phyloP scores from a whole-genome alignment of 129 eudicot genomes.

The Centella asiatica region DNA sequence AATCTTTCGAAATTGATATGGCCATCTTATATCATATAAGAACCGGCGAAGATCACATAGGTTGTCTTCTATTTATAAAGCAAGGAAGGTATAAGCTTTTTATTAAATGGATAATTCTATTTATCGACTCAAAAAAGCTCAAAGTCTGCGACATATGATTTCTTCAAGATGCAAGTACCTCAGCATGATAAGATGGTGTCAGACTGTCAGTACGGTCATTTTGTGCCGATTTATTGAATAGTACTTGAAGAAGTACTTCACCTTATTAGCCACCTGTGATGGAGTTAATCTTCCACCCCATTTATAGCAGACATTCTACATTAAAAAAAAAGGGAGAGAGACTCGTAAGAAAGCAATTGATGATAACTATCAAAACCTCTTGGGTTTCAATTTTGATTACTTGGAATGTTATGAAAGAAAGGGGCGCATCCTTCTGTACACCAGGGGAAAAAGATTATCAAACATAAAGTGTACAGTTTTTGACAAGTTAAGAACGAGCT shows the following conservation, averaged over 20 bases:
- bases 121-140: background rate
- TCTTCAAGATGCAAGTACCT: conserved; percentile 37
- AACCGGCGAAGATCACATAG: conserved; percentile 90
- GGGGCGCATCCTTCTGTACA: background rate
- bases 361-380: background rate
- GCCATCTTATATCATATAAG: conserved; percentile 84
- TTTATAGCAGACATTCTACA: conserved; percentile 78
- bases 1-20: conserved; percentile 76
- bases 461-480: background rate
- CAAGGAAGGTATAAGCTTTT: background rate
- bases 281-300: conserved; percentile 84
- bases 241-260: conserved; percentile 89
- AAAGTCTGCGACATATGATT: background rate
- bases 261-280: conserved; percentile 81
- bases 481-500: background rate
- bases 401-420: background rate
- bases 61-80: conserved; percentile 78
- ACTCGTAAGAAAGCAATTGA: background rate
- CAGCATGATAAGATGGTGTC: conserved; percentile 92
- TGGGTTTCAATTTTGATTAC: background rate
- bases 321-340: background rate
- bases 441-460: background rate
- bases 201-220: conserved; percentile 73
- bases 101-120: background rate
- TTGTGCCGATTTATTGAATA: conserved; percentile 95